These are phyloP conservation scores for Meyerozyma athensensis DNA, from an alignment of 1,139 yeast genomes.

Conservation along the genomic window DNA sequence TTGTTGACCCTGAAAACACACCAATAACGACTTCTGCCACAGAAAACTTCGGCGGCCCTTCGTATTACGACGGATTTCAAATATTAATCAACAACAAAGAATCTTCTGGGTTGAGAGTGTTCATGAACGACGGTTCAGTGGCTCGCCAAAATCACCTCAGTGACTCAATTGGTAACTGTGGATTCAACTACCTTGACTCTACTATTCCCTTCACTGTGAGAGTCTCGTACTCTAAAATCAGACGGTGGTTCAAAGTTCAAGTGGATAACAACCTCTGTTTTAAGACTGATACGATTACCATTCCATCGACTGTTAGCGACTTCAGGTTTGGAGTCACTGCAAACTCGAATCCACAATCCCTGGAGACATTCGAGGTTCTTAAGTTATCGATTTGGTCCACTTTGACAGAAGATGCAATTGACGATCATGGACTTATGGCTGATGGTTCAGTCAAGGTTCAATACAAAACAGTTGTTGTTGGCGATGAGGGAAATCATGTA, in stretches of 20 bases:
- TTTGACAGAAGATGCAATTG: constrained; percentile 51
- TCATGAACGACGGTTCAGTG: constrained; percentile 51
- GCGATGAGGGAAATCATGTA: constrained; percentile 11
- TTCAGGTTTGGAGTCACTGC: constrained; percentile 54
- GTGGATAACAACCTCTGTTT: constrained; percentile 67
- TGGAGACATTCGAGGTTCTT: constrained; percentile 59
- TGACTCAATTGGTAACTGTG: constrained; percentile 52
- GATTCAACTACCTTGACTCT: constrained; percentile 56
- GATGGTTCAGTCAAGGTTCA: constrained; percentile 35
- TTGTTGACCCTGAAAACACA: constrained; percentile 28
- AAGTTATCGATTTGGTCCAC: constrained; percentile 50
- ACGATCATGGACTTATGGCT: constrained; percentile 53
- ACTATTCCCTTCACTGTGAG: constrained; percentile 67
- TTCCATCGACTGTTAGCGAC: constrained; percentile 27
- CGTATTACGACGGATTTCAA: constrained; percentile 56
- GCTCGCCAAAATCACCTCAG: constrained; percentile 14
- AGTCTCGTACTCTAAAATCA: constrained; percentile 47
- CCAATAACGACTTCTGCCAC: constrained; percentile 17
- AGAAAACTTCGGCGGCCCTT: constrained; percentile 47
- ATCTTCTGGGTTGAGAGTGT: constrained; percentile 51
- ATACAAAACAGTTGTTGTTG: constrained; percentile 15
- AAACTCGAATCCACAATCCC: constrained; percentile 27
- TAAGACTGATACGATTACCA: constrained; percentile 50
- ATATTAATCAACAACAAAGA: constrained; percentile 46
- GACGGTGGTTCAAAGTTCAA: constrained; percentile 53